Base-by-base conservation (phyloP, 345 rosid genomes). In the Pelargonium nanum region DNA sequence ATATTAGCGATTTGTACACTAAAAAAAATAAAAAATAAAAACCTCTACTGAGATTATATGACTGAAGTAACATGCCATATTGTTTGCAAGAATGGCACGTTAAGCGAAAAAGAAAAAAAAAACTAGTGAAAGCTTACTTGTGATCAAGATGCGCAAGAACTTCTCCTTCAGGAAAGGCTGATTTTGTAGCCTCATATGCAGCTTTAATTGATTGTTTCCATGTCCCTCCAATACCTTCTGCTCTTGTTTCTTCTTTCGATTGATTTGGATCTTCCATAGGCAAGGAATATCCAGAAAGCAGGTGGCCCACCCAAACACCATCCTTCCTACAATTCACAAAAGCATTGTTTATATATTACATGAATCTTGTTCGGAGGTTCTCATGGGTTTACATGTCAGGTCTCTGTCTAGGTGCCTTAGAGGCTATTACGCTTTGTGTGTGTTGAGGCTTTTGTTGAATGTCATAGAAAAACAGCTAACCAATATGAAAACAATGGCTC, bases 131-230 rank as follows among this genome's bases (percentile, higher is more conserved):
- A 62, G 73, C 88, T 77, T 73, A 92, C 98, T 92, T 92, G 24
- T 89, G 91, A 76, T 92, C 98, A 68, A 92, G 88, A 75, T 92
- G 98, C 23, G 93, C 98, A 65, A 89, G 26, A 70, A 92, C 68
- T 66, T 89, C 84, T 25, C 93, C 98, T 4, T 89, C 84, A 0
- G 97, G 98, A 63, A 92, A 92, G 57, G 93, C 83, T 58, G 71
- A 66, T 77, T 65, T 77, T n/a, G 95, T 92, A 68, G 97, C 89
- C 73, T 89, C 89, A 65, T 55, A 75, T 65, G 91, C 86, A 67
- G 68, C 98, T 73, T 69, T 79, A 26, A 92, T 92, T 9, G 97
- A 65, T 58, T 89, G 65, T 72, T 68, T 92, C 95, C 97, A 92
- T 13, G 88, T 82, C 16, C 95, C 98, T 52, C 85, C 88, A 40